Evolutionary conservation across 345 rosid species (phyloP).

Genomic region (Melaleuca quinquenervia): DNA sequence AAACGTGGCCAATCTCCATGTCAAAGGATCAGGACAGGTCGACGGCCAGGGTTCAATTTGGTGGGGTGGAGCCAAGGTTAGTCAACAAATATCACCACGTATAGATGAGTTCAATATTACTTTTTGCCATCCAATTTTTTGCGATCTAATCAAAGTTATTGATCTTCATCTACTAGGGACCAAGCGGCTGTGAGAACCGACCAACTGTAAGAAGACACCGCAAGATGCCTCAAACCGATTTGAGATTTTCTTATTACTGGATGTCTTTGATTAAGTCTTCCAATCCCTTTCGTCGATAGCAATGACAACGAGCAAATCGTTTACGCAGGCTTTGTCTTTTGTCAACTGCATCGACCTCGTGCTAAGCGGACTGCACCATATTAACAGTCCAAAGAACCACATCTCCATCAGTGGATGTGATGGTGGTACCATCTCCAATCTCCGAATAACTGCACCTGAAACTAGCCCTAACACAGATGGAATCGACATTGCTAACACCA

Average conservation of each 20-base stretch:
- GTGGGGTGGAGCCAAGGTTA: constrained; percentile 9
- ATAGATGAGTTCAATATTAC: neutral
- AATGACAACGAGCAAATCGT: neutral
- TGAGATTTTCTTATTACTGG: neutral
- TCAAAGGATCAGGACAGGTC: constrained; percentile 13
- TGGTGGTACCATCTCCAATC: constrained; percentile 9
- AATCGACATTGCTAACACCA: constrained; percentile 14
- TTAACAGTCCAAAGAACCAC: constrained; percentile 19
- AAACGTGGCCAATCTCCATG: neutral
- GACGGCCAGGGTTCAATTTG: constrained; percentile 24
- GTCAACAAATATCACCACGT: neutral
- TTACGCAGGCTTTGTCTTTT: constrained; percentile 9
- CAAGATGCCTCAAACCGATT: neutral
- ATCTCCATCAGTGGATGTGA: neutral
- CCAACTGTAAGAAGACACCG: neutral
- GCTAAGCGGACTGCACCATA: constrained; percentile 8
- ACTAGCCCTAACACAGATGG: constrained; percentile 47
- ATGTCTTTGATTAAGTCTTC: neutral
- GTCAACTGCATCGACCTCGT: constrained; percentile 8
- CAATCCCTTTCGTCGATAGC: neutral
- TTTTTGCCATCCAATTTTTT: neutral
- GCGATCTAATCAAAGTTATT: neutral
- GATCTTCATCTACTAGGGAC: neutral
- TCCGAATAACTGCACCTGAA: constrained; percentile 20
- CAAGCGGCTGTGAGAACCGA: neutral